Conservation (phyloP, 78 protist genomes). For the Polysphondylium violaceum region DNA sequence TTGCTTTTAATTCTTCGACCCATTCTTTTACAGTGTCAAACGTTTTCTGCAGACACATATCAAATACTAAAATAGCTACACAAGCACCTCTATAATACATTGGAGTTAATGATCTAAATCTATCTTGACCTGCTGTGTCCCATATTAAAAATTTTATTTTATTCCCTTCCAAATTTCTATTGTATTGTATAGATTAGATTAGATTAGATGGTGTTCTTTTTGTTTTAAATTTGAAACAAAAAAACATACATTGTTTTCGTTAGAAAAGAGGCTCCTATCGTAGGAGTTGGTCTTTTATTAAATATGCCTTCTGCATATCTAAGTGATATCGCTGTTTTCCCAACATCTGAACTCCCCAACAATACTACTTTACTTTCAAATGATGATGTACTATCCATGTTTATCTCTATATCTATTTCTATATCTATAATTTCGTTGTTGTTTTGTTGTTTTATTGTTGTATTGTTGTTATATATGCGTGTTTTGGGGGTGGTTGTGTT, state of each 20-base stretch:
- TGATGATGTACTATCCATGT: neutral
- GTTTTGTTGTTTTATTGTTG: too few species aligned
- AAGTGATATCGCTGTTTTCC: constrained; percentile 44
- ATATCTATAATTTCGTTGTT: too few species aligned
- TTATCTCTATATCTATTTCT: neutral
- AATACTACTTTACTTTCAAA: constrained; percentile 55
- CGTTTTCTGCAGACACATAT: constrained; percentile 23
- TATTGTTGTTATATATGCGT: too few species aligned
- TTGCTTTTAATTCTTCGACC: constrained; percentile 78
- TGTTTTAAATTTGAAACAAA: neutral
- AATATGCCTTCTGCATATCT: constrained; percentile 62
- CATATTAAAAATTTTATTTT: constrained; percentile 65
- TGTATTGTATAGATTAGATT: neutral
- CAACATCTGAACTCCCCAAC: constrained; percentile 58
- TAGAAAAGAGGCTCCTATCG: constrained; percentile 63
- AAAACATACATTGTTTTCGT: constrained; percentile 35
- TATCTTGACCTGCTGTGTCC: constrained; percentile 85
- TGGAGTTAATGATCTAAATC: constrained; percentile 74
- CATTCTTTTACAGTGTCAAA: constrained; percentile 68
- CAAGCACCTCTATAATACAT: constrained; percentile 72
- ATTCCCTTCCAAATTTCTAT: constrained; percentile 49
- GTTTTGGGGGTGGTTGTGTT: too few species aligned
- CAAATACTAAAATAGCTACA: constrained; percentile 79
- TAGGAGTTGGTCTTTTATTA: constrained; percentile 30
- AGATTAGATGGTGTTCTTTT: neutral